These are phyloP conservation scores for Xylariomycetidae sp. DNA, from an alignment of 2,329 filamentous ascomycete genomes.

Conservation along the genomic window DNA sequence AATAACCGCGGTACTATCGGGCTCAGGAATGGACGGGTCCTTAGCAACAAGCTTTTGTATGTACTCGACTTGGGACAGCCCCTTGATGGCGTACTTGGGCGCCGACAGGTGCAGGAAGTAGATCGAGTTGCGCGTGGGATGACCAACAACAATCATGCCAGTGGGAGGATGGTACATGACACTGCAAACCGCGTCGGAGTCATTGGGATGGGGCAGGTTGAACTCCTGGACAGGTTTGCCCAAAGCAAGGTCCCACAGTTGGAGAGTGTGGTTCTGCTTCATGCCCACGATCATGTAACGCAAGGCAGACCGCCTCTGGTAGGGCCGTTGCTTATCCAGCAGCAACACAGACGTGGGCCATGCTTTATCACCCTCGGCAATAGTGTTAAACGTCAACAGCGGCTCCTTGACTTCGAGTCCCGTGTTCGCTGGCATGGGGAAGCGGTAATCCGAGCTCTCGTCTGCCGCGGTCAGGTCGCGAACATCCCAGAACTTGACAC, in stretches of 20 bases:
- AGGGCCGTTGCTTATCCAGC: conserved; percentile 92
- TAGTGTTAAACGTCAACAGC: conserved; percentile 79
- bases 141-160: conserved; percentile 89
- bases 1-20: conserved; percentile 94
- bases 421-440: conserved; percentile 47
- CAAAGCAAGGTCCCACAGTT: conserved; percentile 95
- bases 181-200: conserved; percentile 96
- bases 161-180: conserved; percentile 89
- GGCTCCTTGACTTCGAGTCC: conserved; percentile 78
- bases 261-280: conserved; percentile 98
- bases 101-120: conserved; percentile 96
- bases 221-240: conserved; percentile 96
- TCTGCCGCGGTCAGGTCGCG: conserved; percentile 61
- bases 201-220: conserved; percentile 90
- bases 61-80: conserved; percentile 82
- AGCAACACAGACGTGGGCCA: conserved; percentile 96
- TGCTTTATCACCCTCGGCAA: conserved; percentile 82
- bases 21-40: conserved; percentile 68
- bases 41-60: conserved; percentile 70
- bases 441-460: conserved; percentile 44
- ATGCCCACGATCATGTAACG: conserved; percentile 96
- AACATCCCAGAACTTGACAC: conserved; percentile 98
- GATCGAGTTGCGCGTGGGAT: conserved; percentile 93
- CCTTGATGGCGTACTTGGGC: conserved; percentile 80
- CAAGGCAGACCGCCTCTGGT: conserved; percentile 80